A percentile compares a stretch with the other conserved stretches of the same genome.
Conservation (phyloP, 2,329 filamentous ascomycete genomes). For the Penicillium vulpinum region DNA sequence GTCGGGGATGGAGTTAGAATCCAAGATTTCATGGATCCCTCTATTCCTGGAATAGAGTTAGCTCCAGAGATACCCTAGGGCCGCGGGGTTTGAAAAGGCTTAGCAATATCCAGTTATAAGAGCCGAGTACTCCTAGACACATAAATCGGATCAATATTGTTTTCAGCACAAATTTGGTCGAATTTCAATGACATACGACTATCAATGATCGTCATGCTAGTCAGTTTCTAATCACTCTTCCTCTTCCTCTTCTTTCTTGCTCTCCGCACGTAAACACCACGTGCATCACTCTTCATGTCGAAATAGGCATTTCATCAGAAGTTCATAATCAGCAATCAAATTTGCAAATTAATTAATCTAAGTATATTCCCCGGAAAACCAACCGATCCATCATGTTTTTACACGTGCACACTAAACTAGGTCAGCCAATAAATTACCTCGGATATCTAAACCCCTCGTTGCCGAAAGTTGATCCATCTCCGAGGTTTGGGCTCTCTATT, state of each 20-base stretch:
- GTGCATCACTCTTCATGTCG: neutral
- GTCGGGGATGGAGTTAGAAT: neutral
- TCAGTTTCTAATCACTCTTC: neutral
- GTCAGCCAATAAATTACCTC: neutral
- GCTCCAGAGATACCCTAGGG: too few species aligned
- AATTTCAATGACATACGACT: neutral
- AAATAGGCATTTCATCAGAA: neutral
- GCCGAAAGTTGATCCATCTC: conserved; percentile 1
- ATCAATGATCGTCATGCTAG: neutral
- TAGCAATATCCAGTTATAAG: neutral
- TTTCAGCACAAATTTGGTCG: neutral
- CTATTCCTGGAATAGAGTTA: neutral
- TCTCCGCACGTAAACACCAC: neutral
- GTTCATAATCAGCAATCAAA: neutral
- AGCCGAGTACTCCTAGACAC: neutral
- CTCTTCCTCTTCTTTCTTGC: neutral
- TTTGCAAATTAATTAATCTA: neutral
- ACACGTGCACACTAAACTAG: conserved; percentile 1
- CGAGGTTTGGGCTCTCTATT: neutral
- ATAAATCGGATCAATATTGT: too few species aligned
- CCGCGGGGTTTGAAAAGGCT: neutral
- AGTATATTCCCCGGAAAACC: neutral
- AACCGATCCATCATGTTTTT: neutral
- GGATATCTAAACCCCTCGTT: neutral
- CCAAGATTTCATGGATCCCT: neutral